Conservation (phyloP, 192 early-diverging fungal species). For the Ambispora gerdemannii region DNA sequence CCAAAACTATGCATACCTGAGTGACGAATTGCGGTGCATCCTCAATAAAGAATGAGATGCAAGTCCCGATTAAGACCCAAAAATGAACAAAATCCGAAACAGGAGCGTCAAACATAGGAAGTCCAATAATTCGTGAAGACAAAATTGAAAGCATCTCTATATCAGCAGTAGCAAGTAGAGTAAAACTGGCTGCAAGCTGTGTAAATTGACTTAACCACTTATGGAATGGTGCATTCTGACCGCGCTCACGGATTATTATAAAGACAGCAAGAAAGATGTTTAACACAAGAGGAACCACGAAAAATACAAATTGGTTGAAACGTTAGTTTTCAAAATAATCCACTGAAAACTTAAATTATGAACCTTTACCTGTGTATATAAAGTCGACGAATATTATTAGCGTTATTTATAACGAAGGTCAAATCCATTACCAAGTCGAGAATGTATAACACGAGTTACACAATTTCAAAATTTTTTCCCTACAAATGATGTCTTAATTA, state of each 20-base stretch:
- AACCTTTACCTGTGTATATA: too few species aligned
- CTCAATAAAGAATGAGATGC: neutral
- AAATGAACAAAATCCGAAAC: neutral
- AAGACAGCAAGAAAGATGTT: neutral
- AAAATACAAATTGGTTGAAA: too few species aligned
- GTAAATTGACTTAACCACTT: neutral
- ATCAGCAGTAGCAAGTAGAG: neutral
- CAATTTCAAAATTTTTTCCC: too few species aligned
- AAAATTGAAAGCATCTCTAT: neutral
- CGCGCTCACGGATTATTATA: neutral
- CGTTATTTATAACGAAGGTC: too few species aligned
- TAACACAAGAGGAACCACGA: neutral
- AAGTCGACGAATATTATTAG: too few species aligned
- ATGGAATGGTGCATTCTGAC: neutral
- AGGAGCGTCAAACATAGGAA: neutral
- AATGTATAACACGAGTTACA: too few species aligned
- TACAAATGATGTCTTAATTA: too few species aligned
- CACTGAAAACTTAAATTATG: too few species aligned
- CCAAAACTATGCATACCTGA: conserved; percentile 12
- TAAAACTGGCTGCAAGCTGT: neutral
- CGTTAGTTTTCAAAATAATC: too few species aligned
- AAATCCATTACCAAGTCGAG: too few species aligned
- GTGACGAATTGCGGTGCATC: conserved; percentile 14
- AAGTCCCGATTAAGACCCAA: neutral
- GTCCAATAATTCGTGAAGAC: neutral